Conservation (phyloP, 208 protist genomes). For the Crithidia expoeki region DNA sequence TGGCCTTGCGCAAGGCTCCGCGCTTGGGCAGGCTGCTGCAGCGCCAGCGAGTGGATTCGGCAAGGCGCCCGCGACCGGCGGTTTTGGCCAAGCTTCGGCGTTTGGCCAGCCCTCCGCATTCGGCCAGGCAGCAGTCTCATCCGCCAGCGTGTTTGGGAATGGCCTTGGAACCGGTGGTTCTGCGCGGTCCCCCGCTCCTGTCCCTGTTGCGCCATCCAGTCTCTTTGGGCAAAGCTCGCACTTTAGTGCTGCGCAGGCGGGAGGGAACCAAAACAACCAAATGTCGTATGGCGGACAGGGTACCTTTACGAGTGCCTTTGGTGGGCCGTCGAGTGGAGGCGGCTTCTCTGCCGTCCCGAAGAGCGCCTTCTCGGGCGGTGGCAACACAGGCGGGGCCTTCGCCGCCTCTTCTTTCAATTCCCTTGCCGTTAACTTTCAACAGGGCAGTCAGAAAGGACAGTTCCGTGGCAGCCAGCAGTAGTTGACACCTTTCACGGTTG, state of each 20-base stretch:
- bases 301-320: conserved; percentile 31
- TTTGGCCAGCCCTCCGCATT: conserved; percentile 6
- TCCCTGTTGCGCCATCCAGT: background rate
- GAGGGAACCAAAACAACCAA: background rate
- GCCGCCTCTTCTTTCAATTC: conserved; percentile 34
- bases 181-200: background rate
- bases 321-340: conserved; percentile 11
- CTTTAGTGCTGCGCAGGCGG: background rate
- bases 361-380: conserved; percentile 30
- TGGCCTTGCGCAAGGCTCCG: background rate
- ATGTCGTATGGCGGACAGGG: conserved; percentile 2
- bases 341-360: conserved; percentile 33
- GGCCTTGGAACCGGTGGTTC: background rate
- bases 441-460: background rate
- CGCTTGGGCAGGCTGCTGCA: background rate
- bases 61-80: conserved; percentile 11
- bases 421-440: conserved; percentile 24
- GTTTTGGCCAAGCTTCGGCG: background rate
- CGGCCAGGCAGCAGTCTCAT: background rate
- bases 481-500: background rate
- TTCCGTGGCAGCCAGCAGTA: background rate
- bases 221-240: background rate
- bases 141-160: background rate
- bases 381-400: conserved; percentile 27
- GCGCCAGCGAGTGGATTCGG: conserved; percentile 22